Evolutionary conservation across 108 stramenopile species (phyloP), one percentile per base, ranked within the genome.

Genomic region (Nitzschia inconspicua): DNA sequence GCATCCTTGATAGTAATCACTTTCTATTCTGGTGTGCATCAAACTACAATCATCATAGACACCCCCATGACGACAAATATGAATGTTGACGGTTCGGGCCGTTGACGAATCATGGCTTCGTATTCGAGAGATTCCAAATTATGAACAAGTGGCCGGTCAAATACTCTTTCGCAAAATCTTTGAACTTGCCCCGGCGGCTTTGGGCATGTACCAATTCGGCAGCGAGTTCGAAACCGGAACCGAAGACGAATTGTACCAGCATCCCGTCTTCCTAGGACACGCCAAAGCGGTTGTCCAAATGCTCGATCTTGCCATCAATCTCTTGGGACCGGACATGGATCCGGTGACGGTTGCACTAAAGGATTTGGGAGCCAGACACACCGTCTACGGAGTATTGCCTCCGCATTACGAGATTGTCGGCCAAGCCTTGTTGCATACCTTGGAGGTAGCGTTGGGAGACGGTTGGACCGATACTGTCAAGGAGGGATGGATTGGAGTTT

Each of bases 131-230:
- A 76, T 76, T 24, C 57, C 54, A 2, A 69, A 76, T 51, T 65
- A 69, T 55, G 75, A 63, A 32, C 52, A 58, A 31, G 68, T 76
- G 10, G 68, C 75, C 6, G 75, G 75, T 20, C 56, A 68, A 35
- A 43, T 76, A 5, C 48, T 76, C 5, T 76, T 69, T 47, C 53
- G 67, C 59, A 67, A 44, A 29, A 66, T 74, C 34, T 74, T 74
- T 35, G 59, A 66, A 31, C 11, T 74, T 41, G 73, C 54, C 4
- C 73, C 73, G 10, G 48, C n/a, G 4, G 60, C 58, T 8, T 8
- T 26, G 3, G n/a, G 30, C 14, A 48, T 66, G 53, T 74, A 60
- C 44, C 18, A 35, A 10, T 69, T 63, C 40, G 47, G 48, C 19
- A 20, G 39, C 7, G 36, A 40, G 9, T 43, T 35, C 26, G n/a